phyloP scores from a whole-genome alignment of 208 protist genomes.

The Leishmania braziliensis region DNA sequence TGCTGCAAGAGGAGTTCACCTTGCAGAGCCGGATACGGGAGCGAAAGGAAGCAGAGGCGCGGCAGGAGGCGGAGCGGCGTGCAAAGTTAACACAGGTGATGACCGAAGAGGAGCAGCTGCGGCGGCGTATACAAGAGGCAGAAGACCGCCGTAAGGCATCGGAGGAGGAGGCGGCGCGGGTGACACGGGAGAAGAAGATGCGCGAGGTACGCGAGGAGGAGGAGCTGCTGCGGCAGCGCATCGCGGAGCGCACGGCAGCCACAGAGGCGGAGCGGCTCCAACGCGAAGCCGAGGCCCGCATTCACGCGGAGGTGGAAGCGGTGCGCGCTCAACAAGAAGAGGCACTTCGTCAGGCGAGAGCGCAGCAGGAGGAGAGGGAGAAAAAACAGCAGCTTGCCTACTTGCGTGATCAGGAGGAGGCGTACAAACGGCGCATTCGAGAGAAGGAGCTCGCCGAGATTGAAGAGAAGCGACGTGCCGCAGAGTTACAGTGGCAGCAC shows the following conservation, averaged over 20 bases:
- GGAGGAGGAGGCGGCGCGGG: conserved; percentile 35
- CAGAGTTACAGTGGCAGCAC: conserved; percentile 28
- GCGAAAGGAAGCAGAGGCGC: conserved; percentile 26
- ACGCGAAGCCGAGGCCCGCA: conserved; percentile 26
- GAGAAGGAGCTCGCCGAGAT: conserved; percentile 59
- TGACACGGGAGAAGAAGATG: conserved; percentile 40
- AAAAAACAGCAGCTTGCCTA: conserved; percentile 42
- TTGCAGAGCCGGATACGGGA: conserved; percentile 43
- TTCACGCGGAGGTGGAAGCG: conserved; percentile 30
- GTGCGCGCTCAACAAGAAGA: conserved; percentile 42
- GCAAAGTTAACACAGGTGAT: conserved; percentile 52
- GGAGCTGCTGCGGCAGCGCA: conserved; percentile 54
- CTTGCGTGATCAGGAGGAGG: conserved; percentile 62
- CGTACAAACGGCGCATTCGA: conserved; percentile 47
- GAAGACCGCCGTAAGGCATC: conserved; percentile 49
- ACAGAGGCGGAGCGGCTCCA: conserved; percentile 17
- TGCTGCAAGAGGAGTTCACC: conserved; percentile 40
- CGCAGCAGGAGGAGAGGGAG: conserved; percentile 28
- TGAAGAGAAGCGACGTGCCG: conserved; percentile 23
- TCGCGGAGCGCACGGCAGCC: conserved; percentile 43
- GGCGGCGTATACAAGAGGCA: conserved; percentile 47
- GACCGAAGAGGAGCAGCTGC: conserved; percentile 71
- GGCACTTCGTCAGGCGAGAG: conserved; percentile 39
- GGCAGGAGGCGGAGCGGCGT: conserved; percentile 40
- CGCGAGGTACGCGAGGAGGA: conserved; percentile 73